Percentiles rank a stretch among this genome's conserved stretches.
Conservation (phyloP, 352 stramenopile species). For the Globisporangium nodosum region DNA sequence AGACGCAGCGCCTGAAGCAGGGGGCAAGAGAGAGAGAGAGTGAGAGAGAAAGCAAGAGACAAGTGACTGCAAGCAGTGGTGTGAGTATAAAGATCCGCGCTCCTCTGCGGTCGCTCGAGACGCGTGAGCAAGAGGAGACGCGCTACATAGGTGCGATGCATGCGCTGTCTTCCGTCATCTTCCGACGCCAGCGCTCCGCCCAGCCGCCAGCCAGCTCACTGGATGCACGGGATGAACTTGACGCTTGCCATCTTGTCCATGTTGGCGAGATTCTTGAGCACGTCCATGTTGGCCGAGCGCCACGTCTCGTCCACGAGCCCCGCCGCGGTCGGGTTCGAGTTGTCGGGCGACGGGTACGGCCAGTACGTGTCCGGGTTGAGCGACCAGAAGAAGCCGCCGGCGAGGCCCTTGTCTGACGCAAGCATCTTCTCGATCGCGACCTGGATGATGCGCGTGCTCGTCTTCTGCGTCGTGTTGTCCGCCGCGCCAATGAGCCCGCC, state of each 20-base stretch:
- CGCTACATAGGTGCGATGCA: no score
- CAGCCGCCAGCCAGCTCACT: slow-evolving; percentile 10
- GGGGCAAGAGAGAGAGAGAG: background rate
- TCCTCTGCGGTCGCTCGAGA: no score
- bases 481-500: slow-evolving; percentile 60
- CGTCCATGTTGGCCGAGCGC: slow-evolving; percentile 64
- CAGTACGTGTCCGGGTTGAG: slow-evolving; percentile 77
- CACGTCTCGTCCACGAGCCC: slow-evolving; percentile 73
- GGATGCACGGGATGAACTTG: slow-evolving; percentile 62
- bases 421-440: slow-evolving; percentile 63
- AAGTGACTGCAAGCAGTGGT: no score
- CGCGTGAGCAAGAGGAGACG: no score
- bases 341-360: slow-evolving; percentile 69
- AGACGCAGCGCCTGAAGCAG: background rate
- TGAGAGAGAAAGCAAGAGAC: background rate
- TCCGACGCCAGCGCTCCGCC: background rate
- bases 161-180: no score
- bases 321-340: slow-evolving; percentile 37
- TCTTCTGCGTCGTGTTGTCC: slow-evolving; percentile 52
- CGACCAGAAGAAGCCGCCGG: slow-evolving; percentile 76
- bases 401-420: slow-evolving; percentile 37
- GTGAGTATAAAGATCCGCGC: no score
- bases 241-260: slow-evolving; percentile 69
- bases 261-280: slow-evolving; percentile 44
- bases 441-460: slow-evolving; percentile 66